Percentiles rank a stretch among this genome's conserved stretches.
Evolutionary conservation across 2,329 filamentous ascomycete genomes (phyloP).

Genomic region (Fusarium nanum): DNA sequence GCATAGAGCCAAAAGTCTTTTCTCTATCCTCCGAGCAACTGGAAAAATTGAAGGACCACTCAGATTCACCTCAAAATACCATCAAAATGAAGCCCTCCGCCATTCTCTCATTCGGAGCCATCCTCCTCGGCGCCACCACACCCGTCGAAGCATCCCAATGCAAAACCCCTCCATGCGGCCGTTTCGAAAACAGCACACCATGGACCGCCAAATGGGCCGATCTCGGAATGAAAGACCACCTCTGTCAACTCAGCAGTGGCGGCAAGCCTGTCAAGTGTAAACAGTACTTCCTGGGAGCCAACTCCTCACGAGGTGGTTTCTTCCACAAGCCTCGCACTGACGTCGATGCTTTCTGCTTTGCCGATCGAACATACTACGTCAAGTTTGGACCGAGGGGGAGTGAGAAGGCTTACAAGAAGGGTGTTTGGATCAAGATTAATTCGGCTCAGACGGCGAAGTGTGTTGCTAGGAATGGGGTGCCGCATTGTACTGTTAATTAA

Average conservation of each 20-base stretch:
- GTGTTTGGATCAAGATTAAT: conserved; percentile 5
- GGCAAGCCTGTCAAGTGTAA: neutral
- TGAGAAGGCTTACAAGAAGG: neutral
- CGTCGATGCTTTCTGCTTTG: conserved; percentile 2
- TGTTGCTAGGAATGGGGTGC: neutral
- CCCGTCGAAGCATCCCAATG: neutral
- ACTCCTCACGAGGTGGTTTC: neutral
- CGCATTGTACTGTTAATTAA: conserved; percentile 1
- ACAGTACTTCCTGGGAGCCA: neutral
- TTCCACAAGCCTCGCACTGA: conserved; percentile 1
- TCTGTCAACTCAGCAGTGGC: neutral
- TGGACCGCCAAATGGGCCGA: neutral
- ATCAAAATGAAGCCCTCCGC: neutral
- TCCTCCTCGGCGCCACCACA: neutral
- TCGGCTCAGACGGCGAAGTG: conserved; percentile 7
- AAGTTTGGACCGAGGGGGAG: neutral
- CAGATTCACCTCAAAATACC: too few species aligned
- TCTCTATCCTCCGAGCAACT: too few species aligned
- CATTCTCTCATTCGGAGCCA: neutral
- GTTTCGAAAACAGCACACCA: conserved; percentile 10
- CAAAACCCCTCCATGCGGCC: neutral
- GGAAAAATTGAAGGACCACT: too few species aligned
- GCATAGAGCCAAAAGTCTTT: accelerated
- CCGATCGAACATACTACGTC: conserved; percentile 6
- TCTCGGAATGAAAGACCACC: neutral